Percentiles rank a stretch among this genome's conserved stretches.
These are phyloP conservation scores for Vaccinium corymbosum DNA, from an alignment of 148 eudicot genomes.

Conservation along the genomic window DNA sequence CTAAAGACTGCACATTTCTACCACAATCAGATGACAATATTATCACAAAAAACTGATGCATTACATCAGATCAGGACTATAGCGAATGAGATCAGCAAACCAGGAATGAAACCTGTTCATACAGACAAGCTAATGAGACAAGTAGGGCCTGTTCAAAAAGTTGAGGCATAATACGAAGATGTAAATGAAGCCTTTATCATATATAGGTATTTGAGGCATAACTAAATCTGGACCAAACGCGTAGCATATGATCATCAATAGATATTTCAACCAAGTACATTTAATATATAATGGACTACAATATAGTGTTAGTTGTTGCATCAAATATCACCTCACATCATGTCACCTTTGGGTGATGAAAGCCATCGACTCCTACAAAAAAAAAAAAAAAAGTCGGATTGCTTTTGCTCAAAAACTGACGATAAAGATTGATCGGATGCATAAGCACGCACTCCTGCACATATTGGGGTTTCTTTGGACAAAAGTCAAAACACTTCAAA, in stretches of 20 bases:
- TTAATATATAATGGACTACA: not conserved
- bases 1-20: conserved; percentile 65
- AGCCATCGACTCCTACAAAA: too few species aligned
- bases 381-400: too few species aligned
- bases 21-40: conserved; percentile 7
- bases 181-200: not conserved
- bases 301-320: too few species aligned
- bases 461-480: too few species aligned
- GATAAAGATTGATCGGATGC: too few species aligned
- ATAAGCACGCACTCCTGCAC: too few species aligned
- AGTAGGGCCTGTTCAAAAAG: not conserved
- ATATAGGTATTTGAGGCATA: not conserved
- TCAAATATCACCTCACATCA: too few species aligned
- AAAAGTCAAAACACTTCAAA: too few species aligned
- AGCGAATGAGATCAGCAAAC: not conserved
- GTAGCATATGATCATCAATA: not conserved
- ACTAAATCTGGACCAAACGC: not conserved
- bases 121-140: not conserved
- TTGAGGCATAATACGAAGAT: not conserved
- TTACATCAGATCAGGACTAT: too few species aligned
- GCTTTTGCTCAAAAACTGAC: too few species aligned
- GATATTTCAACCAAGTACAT: not conserved
- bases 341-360: too few species aligned
- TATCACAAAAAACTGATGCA: not conserved
- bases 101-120: not conserved